phyloP scores from a whole-genome alignment of 345 rosid genomes.

The Lepidium didymum region DNA sequence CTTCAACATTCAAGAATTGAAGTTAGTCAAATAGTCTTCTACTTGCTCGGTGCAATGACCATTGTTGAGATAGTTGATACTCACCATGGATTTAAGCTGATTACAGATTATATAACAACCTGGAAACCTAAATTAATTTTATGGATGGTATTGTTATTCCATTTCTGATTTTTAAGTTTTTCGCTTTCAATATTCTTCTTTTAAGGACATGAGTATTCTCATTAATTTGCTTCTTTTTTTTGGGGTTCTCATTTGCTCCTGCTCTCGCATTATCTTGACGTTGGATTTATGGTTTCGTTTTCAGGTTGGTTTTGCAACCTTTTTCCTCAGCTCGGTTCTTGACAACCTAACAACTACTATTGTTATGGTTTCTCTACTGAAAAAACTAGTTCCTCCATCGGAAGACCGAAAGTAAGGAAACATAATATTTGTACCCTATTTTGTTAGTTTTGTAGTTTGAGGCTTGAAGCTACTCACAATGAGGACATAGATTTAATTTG shows the following conservation, averaged over 20 bases:
- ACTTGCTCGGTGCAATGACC: constrained; percentile 92
- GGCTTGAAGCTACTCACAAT: background rate
- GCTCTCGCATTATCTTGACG: background rate
- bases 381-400: constrained; percentile 59
- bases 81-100: constrained; percentile 90
- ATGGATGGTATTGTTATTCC: constrained; percentile 53
- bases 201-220: background rate
- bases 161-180: background rate
- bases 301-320: constrained; percentile 72
- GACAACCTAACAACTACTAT: constrained; percentile 85
- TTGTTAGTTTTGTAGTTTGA: background rate
- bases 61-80: constrained; percentile 88
- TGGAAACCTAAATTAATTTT: constrained; percentile 61
- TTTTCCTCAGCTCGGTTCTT: constrained; percentile 73
- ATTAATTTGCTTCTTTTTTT: too few relatives aligned
- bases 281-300: background rate
- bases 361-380: constrained; percentile 72
- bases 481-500: background rate
- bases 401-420: constrained; percentile 76
- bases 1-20: constrained; percentile 64
- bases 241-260: background rate
- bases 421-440: background rate
- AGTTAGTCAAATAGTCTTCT: constrained; percentile 85
- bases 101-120: constrained; percentile 69
- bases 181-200: background rate